phyloP scores from a whole-genome alignment of 805 yeast genomes.

The Wickerhamiella sergipiensis region DNA sequence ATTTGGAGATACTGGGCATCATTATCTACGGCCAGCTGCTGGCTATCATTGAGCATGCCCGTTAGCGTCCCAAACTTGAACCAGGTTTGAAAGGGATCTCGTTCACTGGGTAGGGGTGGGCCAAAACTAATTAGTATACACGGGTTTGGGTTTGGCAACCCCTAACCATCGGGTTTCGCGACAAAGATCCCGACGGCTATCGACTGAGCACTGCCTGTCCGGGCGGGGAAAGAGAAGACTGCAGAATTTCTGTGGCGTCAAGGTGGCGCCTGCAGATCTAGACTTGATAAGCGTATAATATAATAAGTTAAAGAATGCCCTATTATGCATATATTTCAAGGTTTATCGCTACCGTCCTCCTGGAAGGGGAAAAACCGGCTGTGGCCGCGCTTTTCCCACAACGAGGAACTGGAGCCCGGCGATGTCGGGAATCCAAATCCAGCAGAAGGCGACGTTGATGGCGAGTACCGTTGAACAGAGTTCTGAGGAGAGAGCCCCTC shows the following conservation, averaged over 20 bases:
- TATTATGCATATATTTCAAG: too few species aligned
- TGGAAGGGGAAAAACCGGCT: background rate
- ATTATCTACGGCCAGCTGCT: constrained; percentile 31
- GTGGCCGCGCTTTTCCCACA: background rate
- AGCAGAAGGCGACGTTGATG: background rate
- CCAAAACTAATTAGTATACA: too few species aligned
- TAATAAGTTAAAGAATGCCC: background rate
- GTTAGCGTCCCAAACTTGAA: too few species aligned
- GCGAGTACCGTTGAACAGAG: background rate
- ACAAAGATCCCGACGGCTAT: background rate
- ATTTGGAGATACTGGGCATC: constrained; percentile 36
- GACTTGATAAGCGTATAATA: too few species aligned
- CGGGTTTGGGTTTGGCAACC: background rate
- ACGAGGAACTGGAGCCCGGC: background rate
- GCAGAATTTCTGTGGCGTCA: background rate
- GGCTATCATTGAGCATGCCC: constrained; percentile 16
- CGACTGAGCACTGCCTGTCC: too few species aligned
- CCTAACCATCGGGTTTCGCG: too few species aligned
- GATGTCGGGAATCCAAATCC: background rate
- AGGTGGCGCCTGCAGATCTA: too few species aligned
- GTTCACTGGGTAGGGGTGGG: too few species aligned
- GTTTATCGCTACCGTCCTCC: background rate
- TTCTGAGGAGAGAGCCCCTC: background rate
- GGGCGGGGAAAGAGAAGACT: background rate
- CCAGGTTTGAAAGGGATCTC: too few species aligned